Evolutionary conservation across 345 rosid genomes (phyloP).

Genomic region (Camelina sativa): DNA sequence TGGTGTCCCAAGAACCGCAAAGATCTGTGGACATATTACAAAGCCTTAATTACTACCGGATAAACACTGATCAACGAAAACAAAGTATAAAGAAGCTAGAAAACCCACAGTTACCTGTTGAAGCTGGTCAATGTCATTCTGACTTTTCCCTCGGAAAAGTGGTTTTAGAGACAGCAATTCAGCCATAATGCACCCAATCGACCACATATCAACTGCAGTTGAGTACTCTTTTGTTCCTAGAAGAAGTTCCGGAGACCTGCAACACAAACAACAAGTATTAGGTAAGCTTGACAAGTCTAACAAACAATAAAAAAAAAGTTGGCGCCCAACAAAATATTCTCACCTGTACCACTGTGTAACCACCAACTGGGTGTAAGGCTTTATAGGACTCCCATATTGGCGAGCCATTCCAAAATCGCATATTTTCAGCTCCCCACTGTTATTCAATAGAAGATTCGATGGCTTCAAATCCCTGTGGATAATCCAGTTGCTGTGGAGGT

Average conservation of each 20-base stretch:
- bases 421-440: slow-evolving; percentile 74
- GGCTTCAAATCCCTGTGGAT: slow-evolving; percentile 90
- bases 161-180: slow-evolving; percentile 74
- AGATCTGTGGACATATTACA: slow-evolving; percentile 52
- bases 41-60: slow-evolving; percentile 6
- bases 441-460: slow-evolving; percentile 81
- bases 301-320: not conserved
- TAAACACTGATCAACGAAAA: slow-evolving; percentile 12
- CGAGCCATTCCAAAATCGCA: slow-evolving; percentile 93
- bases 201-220: slow-evolving; percentile 96
- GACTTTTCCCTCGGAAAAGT: slow-evolving; percentile 63
- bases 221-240: slow-evolving; percentile 80
- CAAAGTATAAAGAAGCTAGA: not conserved
- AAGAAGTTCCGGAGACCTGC: slow-evolving; percentile 87
- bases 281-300: slow-evolving; percentile 29
- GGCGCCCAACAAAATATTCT: slow-evolving; percentile 14
- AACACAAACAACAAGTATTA: slow-evolving; percentile 19
- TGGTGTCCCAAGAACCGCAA: slow-evolving; percentile 79
- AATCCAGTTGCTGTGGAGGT: slow-evolving; percentile 94
- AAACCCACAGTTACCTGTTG: slow-evolving; percentile 54
- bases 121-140: slow-evolving; percentile 70
- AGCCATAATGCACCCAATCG: slow-evolving; percentile 93
- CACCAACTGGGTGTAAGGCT: slow-evolving; percentile 79
- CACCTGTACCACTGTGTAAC: slow-evolving; percentile 90
- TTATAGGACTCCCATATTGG: slow-evolving; percentile 77